These are phyloP conservation scores for Cenococcum geophilum DNA, from an alignment of 495 filamentous ascomycete species.

Conservation along the genomic window DNA sequence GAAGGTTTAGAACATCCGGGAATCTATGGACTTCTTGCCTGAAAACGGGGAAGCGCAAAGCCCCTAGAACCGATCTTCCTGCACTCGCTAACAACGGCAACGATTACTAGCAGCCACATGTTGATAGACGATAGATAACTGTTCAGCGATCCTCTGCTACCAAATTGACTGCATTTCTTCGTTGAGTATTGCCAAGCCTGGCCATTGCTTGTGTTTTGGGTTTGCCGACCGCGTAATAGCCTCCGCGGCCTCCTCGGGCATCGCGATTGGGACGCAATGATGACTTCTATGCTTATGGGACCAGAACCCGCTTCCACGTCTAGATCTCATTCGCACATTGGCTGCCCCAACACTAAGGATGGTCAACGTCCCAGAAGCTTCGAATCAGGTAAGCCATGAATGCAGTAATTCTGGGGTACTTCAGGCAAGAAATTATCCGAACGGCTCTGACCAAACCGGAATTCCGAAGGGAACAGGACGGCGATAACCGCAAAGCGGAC, in stretches of 20 bases:
- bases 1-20: constrained; percentile 15
- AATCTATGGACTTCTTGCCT: constrained; percentile 25
- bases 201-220: constrained; percentile 1
- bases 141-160: constrained; percentile 15
- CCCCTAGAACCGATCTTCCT: constrained; percentile 11
- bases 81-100: background rate
- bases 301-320: constrained; percentile 14
- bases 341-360: constrained; percentile 1
- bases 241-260: constrained; percentile 4
- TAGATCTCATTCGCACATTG: constrained; percentile 12
- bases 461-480: constrained; percentile 10
- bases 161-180: constrained; percentile 12
- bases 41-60: constrained; percentile 27
- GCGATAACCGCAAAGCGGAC: constrained; percentile 17
- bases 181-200: constrained; percentile 8
- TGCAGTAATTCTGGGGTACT: constrained; percentile 17
- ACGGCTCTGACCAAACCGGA: background rate
- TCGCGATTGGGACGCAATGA: constrained; percentile 13
- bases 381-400: constrained; percentile 21
- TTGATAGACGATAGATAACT: constrained; percentile 19
- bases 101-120: constrained; percentile 16
- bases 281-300: constrained; percentile 12
- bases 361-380: constrained; percentile 3
- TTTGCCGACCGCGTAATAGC: constrained; percentile 18
- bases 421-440: constrained; percentile 1